These are phyloP conservation scores for Durusdinium trenchii DNA, from an alignment of 73 alveolate genomes.

Conservation along the genomic window DNA sequence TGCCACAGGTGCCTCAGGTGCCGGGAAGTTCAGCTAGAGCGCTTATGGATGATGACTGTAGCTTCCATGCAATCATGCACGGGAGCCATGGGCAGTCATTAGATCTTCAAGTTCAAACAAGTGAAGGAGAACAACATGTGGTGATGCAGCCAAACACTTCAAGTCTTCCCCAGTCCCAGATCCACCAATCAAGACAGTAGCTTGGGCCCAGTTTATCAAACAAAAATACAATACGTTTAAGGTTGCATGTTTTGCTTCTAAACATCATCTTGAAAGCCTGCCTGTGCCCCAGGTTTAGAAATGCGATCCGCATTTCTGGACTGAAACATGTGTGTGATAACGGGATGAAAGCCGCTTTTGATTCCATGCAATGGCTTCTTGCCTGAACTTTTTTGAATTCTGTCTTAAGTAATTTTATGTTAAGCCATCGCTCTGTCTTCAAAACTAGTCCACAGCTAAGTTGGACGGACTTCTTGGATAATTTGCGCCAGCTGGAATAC, in stretches of 20 bases:
- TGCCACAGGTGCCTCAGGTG: too few relatives aligned
- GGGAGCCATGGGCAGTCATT: too few relatives aligned
- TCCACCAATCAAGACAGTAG: too few relatives aligned
- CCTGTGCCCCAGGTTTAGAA: background rate
- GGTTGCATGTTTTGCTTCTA: background rate
- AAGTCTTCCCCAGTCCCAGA: too few relatives aligned
- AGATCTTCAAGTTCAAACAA: too few relatives aligned
- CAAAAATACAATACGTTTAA: too few relatives aligned
- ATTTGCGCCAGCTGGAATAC: background rate
- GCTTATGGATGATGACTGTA: too few relatives aligned
- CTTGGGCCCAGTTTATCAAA: too few relatives aligned
- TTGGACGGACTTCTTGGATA: background rate
- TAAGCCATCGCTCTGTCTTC: background rate
- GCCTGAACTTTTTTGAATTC: background rate
- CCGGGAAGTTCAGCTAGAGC: too few relatives aligned
- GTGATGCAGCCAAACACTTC: too few relatives aligned
- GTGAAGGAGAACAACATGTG: too few relatives aligned
- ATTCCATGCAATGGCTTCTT: background rate
- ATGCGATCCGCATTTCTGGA: background rate
- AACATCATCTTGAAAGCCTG: background rate
- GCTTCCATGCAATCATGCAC: too few relatives aligned
- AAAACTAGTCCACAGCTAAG: background rate
- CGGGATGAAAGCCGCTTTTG: background rate
- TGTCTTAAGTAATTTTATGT: background rate
- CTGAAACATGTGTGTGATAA: constrained; percentile 2